Evolutionary conservation across 2,329 filamentous ascomycete species (phyloP).

Genomic region (Cryoendolithus antarcticus): DNA sequence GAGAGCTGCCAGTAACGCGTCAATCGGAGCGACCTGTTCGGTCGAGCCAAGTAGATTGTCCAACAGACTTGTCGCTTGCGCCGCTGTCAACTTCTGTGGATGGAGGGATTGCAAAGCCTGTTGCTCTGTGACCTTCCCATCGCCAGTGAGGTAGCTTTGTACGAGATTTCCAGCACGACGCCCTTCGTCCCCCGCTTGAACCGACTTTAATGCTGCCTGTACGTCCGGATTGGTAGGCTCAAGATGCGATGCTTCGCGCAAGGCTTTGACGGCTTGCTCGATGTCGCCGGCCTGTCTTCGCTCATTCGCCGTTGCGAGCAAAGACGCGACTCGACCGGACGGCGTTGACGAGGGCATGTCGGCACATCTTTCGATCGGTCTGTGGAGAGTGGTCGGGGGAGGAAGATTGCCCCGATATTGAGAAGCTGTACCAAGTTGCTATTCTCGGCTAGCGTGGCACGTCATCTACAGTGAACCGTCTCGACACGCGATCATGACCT

Average conservation of each 20-base stretch:
- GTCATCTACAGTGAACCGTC: no score
- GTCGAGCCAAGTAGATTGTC: constrained; percentile 30
- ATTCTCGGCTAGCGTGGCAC: no score
- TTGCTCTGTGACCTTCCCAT: constrained; percentile 28
- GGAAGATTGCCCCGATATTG: no score
- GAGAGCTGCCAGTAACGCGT: constrained; percentile 26
- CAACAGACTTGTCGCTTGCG: constrained; percentile 29
- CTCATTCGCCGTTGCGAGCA: constrained; percentile 15
- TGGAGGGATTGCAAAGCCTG: constrained; percentile 22
- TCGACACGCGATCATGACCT: no score
- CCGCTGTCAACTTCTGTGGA: constrained; percentile 21
- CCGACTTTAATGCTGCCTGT: constrained; percentile 27
- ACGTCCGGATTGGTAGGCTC: constrained; percentile 29
- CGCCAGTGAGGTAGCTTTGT: constrained; percentile 13
- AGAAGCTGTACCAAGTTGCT: no score
- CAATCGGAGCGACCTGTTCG: constrained; percentile 20
- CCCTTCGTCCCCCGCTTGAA: constrained; percentile 21
- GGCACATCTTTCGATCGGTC: neutral
- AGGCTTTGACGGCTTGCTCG: constrained; percentile 27
- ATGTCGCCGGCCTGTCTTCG: constrained; percentile 18
- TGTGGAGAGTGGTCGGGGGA: neutral
- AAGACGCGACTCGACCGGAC: constrained; percentile 11
- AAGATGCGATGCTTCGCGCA: constrained; percentile 33
- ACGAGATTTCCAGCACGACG: constrained; percentile 12
- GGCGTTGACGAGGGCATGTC: neutral